Conservation (phyloP, 2,329 filamentous ascomycete species). For the Dryadomyces quercus-mongolicae region DNA sequence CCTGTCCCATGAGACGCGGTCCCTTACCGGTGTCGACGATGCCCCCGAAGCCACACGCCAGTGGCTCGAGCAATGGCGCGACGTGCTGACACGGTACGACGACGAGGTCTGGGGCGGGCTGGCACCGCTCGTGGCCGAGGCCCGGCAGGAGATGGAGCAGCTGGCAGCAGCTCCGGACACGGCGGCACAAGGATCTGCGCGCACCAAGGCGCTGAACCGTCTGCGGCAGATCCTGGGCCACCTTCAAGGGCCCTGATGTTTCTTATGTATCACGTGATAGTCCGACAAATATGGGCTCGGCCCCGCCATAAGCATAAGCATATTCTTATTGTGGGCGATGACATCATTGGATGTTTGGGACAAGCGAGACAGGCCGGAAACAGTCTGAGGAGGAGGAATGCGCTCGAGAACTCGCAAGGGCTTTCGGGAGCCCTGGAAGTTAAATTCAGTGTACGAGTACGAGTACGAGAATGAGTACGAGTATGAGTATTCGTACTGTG, state of each 20-base stretch:
- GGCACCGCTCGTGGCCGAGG: slow-evolving; percentile 40
- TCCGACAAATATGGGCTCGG: too few species aligned
- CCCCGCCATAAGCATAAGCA: not conserved
- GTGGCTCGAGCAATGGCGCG: slow-evolving; percentile 44
- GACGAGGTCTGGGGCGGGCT: slow-evolving; percentile 61
- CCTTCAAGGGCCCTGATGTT: slow-evolving; percentile 15
- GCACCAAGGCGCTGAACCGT: slow-evolving; percentile 23
- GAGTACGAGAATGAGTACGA: too few species aligned
- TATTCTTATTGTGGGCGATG: not conserved
- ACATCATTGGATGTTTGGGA: not conserved
- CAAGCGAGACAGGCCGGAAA: not conserved
- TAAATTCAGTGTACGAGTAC: too few species aligned
- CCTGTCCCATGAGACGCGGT: not conserved
- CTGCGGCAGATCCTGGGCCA: slow-evolving; percentile 28
- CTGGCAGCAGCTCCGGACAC: slow-evolving; percentile 13
- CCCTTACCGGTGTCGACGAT: slow-evolving; percentile 27
- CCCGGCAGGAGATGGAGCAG: slow-evolving; percentile 40
- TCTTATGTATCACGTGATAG: not conserved
- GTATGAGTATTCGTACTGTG: too few species aligned
- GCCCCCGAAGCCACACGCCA: slow-evolving; percentile 22
- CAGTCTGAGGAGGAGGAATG: too few species aligned
- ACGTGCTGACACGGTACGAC: slow-evolving; percentile 42
- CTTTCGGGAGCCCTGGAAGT: too few species aligned
- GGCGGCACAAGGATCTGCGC: slow-evolving; percentile 12
- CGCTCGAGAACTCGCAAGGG: too few species aligned